Conservation (phyloP, 768 basidiomycete species). For the Tricholomella constricta region DNA sequence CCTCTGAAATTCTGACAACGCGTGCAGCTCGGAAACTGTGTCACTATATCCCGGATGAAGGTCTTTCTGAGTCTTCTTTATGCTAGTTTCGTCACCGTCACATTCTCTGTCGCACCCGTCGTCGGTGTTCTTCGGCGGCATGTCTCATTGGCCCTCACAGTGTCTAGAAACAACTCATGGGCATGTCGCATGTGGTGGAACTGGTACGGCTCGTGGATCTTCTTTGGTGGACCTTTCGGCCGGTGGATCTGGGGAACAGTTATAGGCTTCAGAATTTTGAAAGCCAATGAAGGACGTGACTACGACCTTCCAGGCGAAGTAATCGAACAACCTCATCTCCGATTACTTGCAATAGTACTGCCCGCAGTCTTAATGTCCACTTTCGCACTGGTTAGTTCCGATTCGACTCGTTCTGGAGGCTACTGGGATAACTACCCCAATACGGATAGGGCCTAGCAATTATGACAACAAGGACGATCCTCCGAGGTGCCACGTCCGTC, state of each 20-base stretch:
- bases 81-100: constrained; percentile 32
- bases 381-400: constrained; percentile 37
- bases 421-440: not conserved
- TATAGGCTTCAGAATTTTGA: constrained; percentile 36
- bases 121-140: constrained; percentile 26
- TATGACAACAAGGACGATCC: constrained; percentile 25
- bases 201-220: constrained; percentile 45
- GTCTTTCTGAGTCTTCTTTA: constrained; percentile 35
- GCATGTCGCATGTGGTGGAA: constrained; percentile 41
- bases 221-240: constrained; percentile 44
- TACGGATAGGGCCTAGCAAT: constrained; percentile 30
- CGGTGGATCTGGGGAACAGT: constrained; percentile 41
- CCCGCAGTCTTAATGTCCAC: constrained; percentile 31
- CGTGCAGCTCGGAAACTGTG: constrained; percentile 42
- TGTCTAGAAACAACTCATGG: constrained; percentile 32
- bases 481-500: constrained; percentile 37
- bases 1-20: not conserved
- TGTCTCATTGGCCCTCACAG: constrained; percentile 26
- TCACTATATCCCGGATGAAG: constrained; percentile 39
- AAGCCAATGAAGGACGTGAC: constrained; percentile 14
- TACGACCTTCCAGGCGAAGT: constrained; percentile 24
- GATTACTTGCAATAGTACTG: constrained; percentile 27
- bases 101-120: constrained; percentile 32
- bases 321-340: constrained; percentile 39
- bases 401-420: not conserved